Evolutionary conservation across 805 yeast species (phyloP).

Genomic region (Candida qinlingensis): DNA sequence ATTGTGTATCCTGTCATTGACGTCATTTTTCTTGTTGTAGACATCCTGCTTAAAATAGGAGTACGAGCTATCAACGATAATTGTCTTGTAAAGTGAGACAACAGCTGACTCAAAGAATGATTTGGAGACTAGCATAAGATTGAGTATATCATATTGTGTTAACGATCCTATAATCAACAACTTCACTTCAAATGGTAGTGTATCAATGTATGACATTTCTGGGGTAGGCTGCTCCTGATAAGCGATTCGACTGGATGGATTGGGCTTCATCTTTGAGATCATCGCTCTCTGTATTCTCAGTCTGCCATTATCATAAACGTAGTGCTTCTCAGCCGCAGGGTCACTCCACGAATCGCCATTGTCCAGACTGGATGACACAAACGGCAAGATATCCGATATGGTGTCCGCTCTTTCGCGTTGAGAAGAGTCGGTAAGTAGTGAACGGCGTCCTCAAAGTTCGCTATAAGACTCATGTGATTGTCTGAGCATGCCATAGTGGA

Average conservation of each 20-base stretch:
- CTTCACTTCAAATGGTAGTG: constrained; percentile 35
- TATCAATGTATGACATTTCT: constrained; percentile 19
- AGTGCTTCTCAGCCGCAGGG: not conserved
- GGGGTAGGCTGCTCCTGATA: no score
- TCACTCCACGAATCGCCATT: not conserved
- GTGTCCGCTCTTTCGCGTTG: not conserved
- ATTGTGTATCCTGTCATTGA: not conserved
- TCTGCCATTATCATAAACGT: not conserved
- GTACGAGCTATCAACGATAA: constrained; percentile 29
- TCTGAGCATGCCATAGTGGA: no score
- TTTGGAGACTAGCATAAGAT: constrained; percentile 27
- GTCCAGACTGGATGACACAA: constrained; percentile 11
- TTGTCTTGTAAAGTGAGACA: constrained; percentile 30
- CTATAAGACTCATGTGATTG: no score
- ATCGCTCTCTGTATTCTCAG: not conserved
- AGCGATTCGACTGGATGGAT: not conserved
- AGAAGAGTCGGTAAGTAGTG: no score
- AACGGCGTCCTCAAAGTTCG: no score
- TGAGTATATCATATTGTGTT: constrained; percentile 35
- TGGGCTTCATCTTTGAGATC: not conserved
- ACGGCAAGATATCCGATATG: constrained; percentile 15
- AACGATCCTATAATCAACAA: constrained; percentile 28
- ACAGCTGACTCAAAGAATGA: constrained; percentile 28
- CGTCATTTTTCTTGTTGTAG: constrained; percentile 23
- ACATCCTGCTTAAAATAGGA: constrained; percentile 35